Evolutionary conservation across 768 basidiomycete species (phyloP).

Genomic region (Boletus eberwhitei): DNA sequence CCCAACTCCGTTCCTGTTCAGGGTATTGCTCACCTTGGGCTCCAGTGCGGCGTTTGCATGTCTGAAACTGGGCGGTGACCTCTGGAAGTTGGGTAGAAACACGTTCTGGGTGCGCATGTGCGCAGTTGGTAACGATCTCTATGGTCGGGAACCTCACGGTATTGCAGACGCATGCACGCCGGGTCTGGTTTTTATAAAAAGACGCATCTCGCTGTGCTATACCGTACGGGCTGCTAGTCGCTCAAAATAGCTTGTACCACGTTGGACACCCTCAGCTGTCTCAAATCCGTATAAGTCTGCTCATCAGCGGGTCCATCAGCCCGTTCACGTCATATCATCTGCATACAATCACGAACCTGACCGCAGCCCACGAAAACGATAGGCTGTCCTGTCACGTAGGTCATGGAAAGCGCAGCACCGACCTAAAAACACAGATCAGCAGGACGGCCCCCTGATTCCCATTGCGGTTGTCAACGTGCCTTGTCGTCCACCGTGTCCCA

Average conservation of each 20-base stretch:
- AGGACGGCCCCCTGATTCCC: neutral
- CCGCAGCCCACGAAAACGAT: constrained; percentile 98
- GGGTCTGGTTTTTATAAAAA: neutral
- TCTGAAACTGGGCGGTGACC: no score
- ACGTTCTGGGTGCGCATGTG: no score
- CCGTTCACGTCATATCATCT: neutral
- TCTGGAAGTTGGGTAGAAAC: no score
- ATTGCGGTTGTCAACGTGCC: constrained; percentile 41
- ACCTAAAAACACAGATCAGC: constrained; percentile 51
- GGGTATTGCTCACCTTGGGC: no score
- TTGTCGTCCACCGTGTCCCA: constrained; percentile 99
- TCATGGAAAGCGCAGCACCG: constrained; percentile 98
- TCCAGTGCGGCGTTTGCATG: no score
- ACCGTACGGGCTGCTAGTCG: constrained; percentile 41
- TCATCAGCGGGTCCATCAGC: constrained; percentile 7
- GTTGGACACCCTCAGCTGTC: constrained; percentile 85
- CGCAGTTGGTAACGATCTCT: no score
- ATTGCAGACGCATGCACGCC: neutral
- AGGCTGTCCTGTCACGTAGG: constrained; percentile 97
- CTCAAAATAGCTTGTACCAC: constrained; percentile 91
- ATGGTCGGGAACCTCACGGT: no score
- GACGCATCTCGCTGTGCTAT: neutral
- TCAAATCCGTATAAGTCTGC: constrained; percentile 94
- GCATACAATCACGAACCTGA: constrained; percentile 56
- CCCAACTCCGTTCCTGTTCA: no score